These are phyloP conservation scores for Pseudocercospora musae DNA, from an alignment of 2,329 filamentous ascomycete genomes.

Conservation along the genomic window DNA sequence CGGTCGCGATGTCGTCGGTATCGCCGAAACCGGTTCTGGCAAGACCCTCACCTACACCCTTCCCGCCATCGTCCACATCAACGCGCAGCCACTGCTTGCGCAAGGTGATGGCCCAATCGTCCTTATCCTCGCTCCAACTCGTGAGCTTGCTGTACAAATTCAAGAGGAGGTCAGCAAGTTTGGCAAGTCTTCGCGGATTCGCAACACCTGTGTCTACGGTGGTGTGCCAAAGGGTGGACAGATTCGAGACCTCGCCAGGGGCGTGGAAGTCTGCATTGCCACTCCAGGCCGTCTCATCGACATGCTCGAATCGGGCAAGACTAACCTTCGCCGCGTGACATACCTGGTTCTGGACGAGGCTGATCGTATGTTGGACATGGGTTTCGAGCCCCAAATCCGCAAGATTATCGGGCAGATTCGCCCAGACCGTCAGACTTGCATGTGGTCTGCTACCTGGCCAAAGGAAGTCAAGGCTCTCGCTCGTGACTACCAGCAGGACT, in stretches of 20 bases:
- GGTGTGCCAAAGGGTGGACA: slow-evolving; percentile 97
- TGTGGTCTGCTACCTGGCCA: slow-evolving; percentile 99
- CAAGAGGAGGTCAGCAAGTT: slow-evolving; percentile 99
- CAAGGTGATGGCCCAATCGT: slow-evolving; percentile 96
- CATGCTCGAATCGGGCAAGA: slow-evolving; percentile 97
- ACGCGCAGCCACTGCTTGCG: slow-evolving; percentile 92
- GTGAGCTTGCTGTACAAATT: slow-evolving; percentile 97
- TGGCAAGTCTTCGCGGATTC: slow-evolving; percentile 93
- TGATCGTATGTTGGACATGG: slow-evolving; percentile 99
- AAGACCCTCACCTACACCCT: slow-evolving; percentile 99
- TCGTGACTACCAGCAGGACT: slow-evolving; percentile 85
- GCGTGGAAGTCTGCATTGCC: slow-evolving; percentile 97
- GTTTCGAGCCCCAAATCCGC: slow-evolving; percentile 98
- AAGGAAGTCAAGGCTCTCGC: slow-evolving; percentile 95
- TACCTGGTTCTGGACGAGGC: slow-evolving; percentile 98
- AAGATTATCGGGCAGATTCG: slow-evolving; percentile 98
- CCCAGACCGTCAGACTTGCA: slow-evolving; percentile 96
- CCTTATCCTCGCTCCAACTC: slow-evolving; percentile 89
- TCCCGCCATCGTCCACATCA: slow-evolving; percentile 98
- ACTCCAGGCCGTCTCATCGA: slow-evolving; percentile 97
- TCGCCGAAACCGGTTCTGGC: slow-evolving; percentile 97
- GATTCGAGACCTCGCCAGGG: slow-evolving; percentile 88
- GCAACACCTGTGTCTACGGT: slow-evolving; percentile 98
- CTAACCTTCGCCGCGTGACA: slow-evolving; percentile 94
- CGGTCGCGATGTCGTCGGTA: slow-evolving; percentile 96